Conservation (phyloP, 2,329 filamentous ascomycete species). For the Stagonosporopsis chrysanthemi region DNA sequence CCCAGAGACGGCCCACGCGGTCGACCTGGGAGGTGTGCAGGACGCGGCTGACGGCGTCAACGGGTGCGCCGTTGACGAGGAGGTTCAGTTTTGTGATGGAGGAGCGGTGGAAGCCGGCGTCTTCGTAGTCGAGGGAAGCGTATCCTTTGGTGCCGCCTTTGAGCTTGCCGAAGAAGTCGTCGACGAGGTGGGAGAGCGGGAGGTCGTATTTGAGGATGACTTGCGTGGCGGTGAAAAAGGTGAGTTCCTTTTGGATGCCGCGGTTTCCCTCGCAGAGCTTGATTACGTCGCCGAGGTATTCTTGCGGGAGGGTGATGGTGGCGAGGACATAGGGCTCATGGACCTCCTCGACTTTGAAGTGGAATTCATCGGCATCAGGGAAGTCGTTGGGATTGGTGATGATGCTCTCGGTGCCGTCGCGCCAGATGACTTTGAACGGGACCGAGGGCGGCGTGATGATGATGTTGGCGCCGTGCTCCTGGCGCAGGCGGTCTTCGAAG, state of each 20-base stretch:
- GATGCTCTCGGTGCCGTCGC: slow-evolving; percentile 77
- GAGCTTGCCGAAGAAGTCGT: slow-evolving; percentile 96
- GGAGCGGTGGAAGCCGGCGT: slow-evolving; percentile 83
- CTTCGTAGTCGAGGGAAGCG: slow-evolving; percentile 95
- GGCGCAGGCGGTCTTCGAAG: slow-evolving; percentile 91
- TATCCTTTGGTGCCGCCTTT: slow-evolving; percentile 96
- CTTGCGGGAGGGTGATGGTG: slow-evolving; percentile 90
- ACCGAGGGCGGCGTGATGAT: slow-evolving; percentile 98
- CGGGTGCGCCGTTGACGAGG: slow-evolving; percentile 89
- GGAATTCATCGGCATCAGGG: slow-evolving; percentile 72
- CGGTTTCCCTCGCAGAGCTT: slow-evolving; percentile 92
- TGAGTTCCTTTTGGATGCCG: slow-evolving; percentile 84
- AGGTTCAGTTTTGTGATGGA: slow-evolving; percentile 89
- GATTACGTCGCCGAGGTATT: slow-evolving; percentile 93
- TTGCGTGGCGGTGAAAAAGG: slow-evolving; percentile 90
- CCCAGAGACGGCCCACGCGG: slow-evolving; percentile 84
- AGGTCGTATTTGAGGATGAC: slow-evolving; percentile 94
- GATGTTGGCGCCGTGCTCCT: slow-evolving; percentile 92
- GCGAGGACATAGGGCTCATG: slow-evolving; percentile 79
- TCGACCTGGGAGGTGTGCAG: slow-evolving; percentile 84
- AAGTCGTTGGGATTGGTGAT: slow-evolving; percentile 89
- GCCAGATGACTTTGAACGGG: slow-evolving; percentile 84
- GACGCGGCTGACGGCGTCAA: slow-evolving; percentile 92
- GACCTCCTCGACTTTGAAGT: slow-evolving; percentile 64
- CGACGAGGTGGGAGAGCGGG: slow-evolving; percentile 87